These are phyloP conservation scores for Auriscalpium microsporum DNA, from an alignment of 768 basidiomycete species.

Conservation along the genomic window DNA sequence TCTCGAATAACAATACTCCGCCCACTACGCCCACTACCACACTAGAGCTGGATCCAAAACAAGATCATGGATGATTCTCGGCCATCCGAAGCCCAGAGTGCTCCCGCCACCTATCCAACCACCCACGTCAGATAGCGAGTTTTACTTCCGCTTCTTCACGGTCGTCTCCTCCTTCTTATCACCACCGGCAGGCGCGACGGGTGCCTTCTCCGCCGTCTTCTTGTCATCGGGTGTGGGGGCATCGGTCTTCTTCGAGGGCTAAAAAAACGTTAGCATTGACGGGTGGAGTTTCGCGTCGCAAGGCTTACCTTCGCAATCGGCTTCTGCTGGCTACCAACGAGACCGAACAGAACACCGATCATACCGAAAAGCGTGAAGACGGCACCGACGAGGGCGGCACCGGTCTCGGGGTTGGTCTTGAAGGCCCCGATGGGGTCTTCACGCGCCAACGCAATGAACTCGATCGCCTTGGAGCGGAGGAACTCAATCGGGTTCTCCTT, in stretches of 20 bases:
- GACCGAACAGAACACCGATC: constrained; percentile 70
- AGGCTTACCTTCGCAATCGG: constrained; percentile 58
- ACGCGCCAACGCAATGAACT: constrained; percentile 73
- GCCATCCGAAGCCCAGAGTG: neutral
- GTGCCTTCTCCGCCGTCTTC: constrained; percentile 49
- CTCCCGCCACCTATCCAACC: neutral
- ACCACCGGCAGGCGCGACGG: constrained; percentile 65
- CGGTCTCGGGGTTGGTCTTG: constrained; percentile 85
- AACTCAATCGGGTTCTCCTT: constrained; percentile 70
- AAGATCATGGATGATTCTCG: neutral
- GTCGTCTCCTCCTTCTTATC: constrained; percentile 62
- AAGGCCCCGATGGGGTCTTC: constrained; percentile 73
- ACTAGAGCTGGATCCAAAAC: neutral
- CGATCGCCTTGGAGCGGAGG: constrained; percentile 67
- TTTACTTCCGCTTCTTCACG: constrained; percentile 71
- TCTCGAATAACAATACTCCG: neutral
- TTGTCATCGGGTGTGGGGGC: constrained; percentile 55
- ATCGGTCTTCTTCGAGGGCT: constrained; percentile 77
- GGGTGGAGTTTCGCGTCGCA: neutral
- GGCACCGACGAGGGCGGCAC: constrained; percentile 63
- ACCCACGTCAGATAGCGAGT: neutral
- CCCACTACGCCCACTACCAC: neutral
- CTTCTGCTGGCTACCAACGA: constrained; percentile 67
- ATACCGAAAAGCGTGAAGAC: constrained; percentile 78
- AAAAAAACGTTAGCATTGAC: constrained; percentile 2